Evolutionary conservation across 352 stramenopile genomes (phyloP).

Genomic region (Discostella stelligera): DNA sequence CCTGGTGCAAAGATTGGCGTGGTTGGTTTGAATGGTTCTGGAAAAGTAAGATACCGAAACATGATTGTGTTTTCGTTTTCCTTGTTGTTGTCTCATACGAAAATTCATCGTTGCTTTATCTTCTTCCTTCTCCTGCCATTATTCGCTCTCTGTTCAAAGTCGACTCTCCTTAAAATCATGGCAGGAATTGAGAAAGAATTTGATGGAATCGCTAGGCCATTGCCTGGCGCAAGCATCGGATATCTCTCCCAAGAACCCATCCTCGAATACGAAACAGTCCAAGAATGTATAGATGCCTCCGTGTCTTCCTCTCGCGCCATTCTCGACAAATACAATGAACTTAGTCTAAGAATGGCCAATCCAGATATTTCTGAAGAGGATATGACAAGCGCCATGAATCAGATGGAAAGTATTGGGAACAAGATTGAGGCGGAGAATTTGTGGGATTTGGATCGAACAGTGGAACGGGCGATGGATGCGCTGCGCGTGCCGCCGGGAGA

Average conservation of each 20-base stretch:
- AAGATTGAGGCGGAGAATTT: conserved; percentile 85
- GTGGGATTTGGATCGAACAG: conserved; percentile 84
- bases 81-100: too few relatives aligned
- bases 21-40: conserved; percentile 83
- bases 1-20: conserved; percentile 87
- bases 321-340: conserved; percentile 83
- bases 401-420: conserved; percentile 80
- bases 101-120: not conserved
- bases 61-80: not conserved
- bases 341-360: conserved; percentile 75
- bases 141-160: conserved; percentile 61
- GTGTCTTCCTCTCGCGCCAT: conserved; percentile 76
- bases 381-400: conserved; percentile 70
- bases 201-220: conserved; percentile 78
- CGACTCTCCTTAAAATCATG: conserved; percentile 86
- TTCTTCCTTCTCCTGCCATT: not conserved
- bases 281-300: conserved; percentile 83
- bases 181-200: conserved; percentile 85
- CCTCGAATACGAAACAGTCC: conserved; percentile 80
- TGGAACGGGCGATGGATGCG: conserved; percentile 82
- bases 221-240: conserved; percentile 81
- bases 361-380: conserved; percentile 76
- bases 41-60: conserved; percentile 34
- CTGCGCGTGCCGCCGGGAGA: conserved; percentile 80
- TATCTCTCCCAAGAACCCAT: conserved; percentile 86